Evolutionary conservation across 2,329 filamentous ascomycete genomes (phyloP).

Genomic region (Fusarium cyanostomum): DNA sequence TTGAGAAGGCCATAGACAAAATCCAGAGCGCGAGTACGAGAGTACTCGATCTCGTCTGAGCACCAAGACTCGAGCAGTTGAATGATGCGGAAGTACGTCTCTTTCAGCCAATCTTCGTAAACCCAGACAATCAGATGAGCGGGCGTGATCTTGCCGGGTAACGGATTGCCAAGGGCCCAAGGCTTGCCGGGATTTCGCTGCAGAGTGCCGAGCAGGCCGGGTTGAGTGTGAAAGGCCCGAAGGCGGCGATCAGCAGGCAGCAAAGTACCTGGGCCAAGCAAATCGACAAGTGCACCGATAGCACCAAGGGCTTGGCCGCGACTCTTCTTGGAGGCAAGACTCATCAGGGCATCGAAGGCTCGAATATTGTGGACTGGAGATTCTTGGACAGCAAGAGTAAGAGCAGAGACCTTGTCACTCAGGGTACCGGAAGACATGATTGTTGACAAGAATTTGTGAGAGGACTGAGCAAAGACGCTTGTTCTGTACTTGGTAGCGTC

Average conservation of each 20-base stretch:
- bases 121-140: slow-evolving; percentile 86
- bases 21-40: slow-evolving; percentile 85
- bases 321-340: slow-evolving; percentile 89
- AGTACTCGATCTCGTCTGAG: slow-evolving; percentile 94
- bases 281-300: slow-evolving; percentile 91
- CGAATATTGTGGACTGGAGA: slow-evolving; percentile 93
- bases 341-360: slow-evolving; percentile 84
- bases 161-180: slow-evolving; percentile 75
- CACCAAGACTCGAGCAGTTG: slow-evolving; percentile 94
- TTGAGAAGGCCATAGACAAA: slow-evolving; percentile 92
- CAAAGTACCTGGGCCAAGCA: slow-evolving; percentile 88
- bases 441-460: slow-evolving; percentile 94
- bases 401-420: slow-evolving; percentile 94
- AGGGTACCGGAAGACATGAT: slow-evolving; percentile 97
- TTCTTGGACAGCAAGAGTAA: slow-evolving; percentile 94
- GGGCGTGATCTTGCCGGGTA: slow-evolving; percentile 79
- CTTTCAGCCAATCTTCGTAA: slow-evolving; percentile 96
- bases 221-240: slow-evolving; percentile 80
- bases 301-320: slow-evolving; percentile 92
- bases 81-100: slow-evolving; percentile 90
- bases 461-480: slow-evolving; percentile 81
- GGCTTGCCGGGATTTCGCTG: slow-evolving; percentile 64
- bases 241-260: slow-evolving; percentile 85
- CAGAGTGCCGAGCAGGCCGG: slow-evolving; percentile 76
- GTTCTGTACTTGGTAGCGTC: slow-evolving; percentile 81